Evolutionary conservation across 176 grass and related monocot genomes (phyloP), one percentile per base, ranked within the genome.

Genomic region (Oryza rufipogon): DNA sequence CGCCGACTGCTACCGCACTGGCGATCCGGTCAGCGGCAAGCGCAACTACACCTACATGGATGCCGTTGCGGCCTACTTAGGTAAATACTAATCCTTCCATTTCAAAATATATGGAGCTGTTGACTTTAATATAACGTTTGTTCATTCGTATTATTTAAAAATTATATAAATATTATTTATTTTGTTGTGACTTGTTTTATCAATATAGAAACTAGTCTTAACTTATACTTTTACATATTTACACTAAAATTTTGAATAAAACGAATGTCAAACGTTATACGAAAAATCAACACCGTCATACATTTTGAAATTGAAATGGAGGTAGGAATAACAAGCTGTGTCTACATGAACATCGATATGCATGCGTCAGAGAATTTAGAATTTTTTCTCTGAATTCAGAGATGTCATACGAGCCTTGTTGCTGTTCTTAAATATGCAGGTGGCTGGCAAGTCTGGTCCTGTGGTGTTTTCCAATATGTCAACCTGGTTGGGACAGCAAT

Each of bases 41-140:
- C 87, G 93, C 64, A 98, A 95, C 82, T 87, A 92, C 89, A 93
- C 91, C 34, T 98, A 98, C 76, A 89, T 95, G 76, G 87, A 90
- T 58, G 91, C 96, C 23, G 96, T 95, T 22, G 94, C 90, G 33
- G 76, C 92, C 4, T 88, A 91, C 78, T 47, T 98, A 67, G 93
- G 96, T 93, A 77, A 70, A 64, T 64, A 33, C 4, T 46, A 30
- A 0, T 30, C 1, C 28, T 30, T 30, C 28, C 28, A 30, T 30
- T 30, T 30, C 28, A 30, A 30, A 30, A 30, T 30, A 30, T 30
- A 30, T 30, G 28, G 28, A 30, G 28, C 28, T 2, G 28, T 26
- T 30, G 28, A 30, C 28, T 30, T 30, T 30, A 2, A 30, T 30
- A 30, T 30, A 30, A 30, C 0, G 28, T 30, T 30, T 30, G 1